A percentile compares a stretch with the other conserved stretches of the same genome.
Conservation (phyloP, 2,329 filamentous ascomycete genomes). For the Fusarium proliferatum region DNA sequence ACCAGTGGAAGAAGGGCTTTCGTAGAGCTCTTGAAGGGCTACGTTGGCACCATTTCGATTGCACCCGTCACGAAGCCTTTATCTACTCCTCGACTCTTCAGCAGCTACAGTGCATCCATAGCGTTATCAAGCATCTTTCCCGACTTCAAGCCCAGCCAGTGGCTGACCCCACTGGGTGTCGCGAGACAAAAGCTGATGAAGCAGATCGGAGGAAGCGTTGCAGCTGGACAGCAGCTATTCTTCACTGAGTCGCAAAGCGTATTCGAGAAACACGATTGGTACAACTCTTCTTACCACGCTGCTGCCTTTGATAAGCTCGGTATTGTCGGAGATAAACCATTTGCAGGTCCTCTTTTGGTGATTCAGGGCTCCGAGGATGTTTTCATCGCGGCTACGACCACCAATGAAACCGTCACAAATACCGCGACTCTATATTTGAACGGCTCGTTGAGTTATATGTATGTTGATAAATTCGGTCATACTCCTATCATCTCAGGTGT, state of each 20-base stretch:
- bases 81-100: background rate
- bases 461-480: background rate
- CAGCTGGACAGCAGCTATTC: constrained; percentile 1
- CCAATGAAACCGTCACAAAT: background rate
- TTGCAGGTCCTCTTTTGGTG: background rate
- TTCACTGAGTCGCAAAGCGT: background rate
- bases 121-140: constrained; percentile 10
- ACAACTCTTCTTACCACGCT: constrained; percentile 7
- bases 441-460: background rate
- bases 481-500: background rate
- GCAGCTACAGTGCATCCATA: constrained; percentile 1
- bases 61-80: constrained; percentile 16
- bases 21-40: background rate
- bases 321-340: background rate
- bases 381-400: background rate
- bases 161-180: constrained; percentile 26
- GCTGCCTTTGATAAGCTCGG: constrained; percentile 9
- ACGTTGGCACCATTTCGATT: constrained; percentile 25
- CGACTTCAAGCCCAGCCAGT: constrained; percentile 21
- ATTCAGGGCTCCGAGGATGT: background rate
- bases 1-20: background rate
- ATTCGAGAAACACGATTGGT: background rate
- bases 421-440: fast-evolving
- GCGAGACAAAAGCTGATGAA: constrained; percentile 1
- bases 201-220: constrained; percentile 7